Conservation (phyloP, 2,329 filamentous ascomycete genomes). For the Fusarium abutilonis region DNA sequence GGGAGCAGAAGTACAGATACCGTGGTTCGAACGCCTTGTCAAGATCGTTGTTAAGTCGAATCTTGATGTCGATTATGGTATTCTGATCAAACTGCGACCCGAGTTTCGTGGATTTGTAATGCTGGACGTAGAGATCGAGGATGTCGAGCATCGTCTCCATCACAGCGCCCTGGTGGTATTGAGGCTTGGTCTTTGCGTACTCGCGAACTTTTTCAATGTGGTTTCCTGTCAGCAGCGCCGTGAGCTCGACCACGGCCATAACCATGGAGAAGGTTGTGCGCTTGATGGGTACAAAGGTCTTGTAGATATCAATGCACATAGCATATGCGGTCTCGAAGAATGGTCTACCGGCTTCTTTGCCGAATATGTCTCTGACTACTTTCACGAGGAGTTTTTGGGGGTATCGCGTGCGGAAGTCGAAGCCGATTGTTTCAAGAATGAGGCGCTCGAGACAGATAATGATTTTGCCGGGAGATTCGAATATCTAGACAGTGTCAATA, state of each 20-base stretch:
- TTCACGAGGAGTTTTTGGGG: conserved; percentile 88
- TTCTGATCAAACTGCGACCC: conserved; percentile 78
- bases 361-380: conserved; percentile 69
- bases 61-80: conserved; percentile 85
- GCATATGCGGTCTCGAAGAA: conserved; percentile 78
- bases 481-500: conserved; percentile 63
- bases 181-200: conserved; percentile 60
- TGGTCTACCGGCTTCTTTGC: conserved; percentile 54
- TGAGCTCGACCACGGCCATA: conserved; percentile 82
- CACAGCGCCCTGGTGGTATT: conserved; percentile 59
- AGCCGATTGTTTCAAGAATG: conserved; percentile 91
- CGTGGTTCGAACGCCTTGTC: conserved; percentile 70
- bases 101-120: conserved; percentile 77
- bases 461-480: conserved; percentile 80
- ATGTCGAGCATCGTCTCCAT: conserved; percentile 89
- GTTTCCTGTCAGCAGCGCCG: conserved; percentile 68
- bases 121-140: conserved; percentile 90
- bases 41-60: conserved; percentile 84
- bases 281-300: conserved; percentile 92
- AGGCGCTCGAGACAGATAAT: conserved; percentile 91
- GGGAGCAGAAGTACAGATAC: conserved; percentile 69
- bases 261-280: conserved; percentile 88
- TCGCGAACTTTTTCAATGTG: conserved; percentile 61
- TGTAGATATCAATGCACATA: conserved; percentile 88
- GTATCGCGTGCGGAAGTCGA: conserved; percentile 91